These are phyloP conservation scores for Rhizophora apiculata DNA, from an alignment of 345 rosid species.

Conservation along the genomic window DNA sequence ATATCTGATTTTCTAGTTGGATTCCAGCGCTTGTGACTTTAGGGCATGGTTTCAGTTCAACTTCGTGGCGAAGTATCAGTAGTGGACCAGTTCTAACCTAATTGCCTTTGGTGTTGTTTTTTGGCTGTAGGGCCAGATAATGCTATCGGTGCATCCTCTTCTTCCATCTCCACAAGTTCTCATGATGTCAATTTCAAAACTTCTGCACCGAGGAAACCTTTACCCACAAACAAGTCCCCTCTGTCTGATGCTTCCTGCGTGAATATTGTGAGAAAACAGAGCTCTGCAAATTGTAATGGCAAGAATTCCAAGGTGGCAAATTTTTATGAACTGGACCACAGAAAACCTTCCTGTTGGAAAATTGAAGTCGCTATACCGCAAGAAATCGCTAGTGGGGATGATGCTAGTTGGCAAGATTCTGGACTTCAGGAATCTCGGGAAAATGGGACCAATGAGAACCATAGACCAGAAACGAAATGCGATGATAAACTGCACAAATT, in stretches of 20 bases:
- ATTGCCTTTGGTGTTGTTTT: slow-evolving; percentile 17
- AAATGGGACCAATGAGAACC: slow-evolving; percentile 22
- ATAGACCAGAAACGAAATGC: slow-evolving; percentile 37
- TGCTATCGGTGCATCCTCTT: slow-evolving; percentile 39
- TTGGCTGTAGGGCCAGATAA: slow-evolving; percentile 48
- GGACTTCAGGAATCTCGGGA: slow-evolving; percentile 29
- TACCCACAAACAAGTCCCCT: slow-evolving; percentile 60
- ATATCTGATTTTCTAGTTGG: neutral
- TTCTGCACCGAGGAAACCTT: slow-evolving; percentile 49
- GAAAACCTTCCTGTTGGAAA: slow-evolving; percentile 33
- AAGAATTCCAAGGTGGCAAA: slow-evolving; percentile 24
- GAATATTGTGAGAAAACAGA: slow-evolving; percentile 43
- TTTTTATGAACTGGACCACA: slow-evolving; percentile 23
- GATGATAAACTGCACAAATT: slow-evolving; percentile 40
- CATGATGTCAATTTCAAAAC: slow-evolving; percentile 39
- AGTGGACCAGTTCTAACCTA: slow-evolving; percentile 4
- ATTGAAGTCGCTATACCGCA: slow-evolving; percentile 32
- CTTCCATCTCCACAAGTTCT: slow-evolving; percentile 43
- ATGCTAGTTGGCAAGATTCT: slow-evolving; percentile 13
- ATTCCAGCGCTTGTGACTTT: neutral
- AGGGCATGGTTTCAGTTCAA: neutral
- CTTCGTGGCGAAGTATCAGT: neutral
- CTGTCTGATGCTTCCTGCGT: slow-evolving; percentile 28
- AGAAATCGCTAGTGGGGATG: slow-evolving; percentile 24
- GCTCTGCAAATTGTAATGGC: slow-evolving; percentile 32